Evolutionary conservation across 129 eudicot species (phyloP).

Genomic region (Helianthus tuberosus): DNA sequence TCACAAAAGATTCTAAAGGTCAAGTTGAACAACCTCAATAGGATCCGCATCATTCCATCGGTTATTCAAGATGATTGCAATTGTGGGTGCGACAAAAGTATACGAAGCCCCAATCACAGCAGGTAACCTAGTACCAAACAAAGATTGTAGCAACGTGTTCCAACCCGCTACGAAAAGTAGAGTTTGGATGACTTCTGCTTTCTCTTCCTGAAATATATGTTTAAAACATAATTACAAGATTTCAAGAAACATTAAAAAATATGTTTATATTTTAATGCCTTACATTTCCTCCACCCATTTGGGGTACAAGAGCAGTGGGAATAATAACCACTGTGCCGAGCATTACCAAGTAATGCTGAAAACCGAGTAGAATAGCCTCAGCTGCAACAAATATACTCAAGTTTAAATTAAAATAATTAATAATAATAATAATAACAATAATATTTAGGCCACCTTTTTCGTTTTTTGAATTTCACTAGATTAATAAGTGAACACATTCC

Average conservation of each 20-base stretch:
- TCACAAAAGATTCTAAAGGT: not conserved
- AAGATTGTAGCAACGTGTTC: slow-evolving; percentile 69
- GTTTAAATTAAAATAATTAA: not conserved
- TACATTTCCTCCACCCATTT: slow-evolving; percentile 87
- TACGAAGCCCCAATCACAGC: slow-evolving; percentile 74
- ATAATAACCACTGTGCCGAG: slow-evolving; percentile 71
- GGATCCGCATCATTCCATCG: slow-evolving; percentile 66
- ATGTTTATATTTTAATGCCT: slow-evolving; percentile 13
- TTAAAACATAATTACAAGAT: slow-evolving; percentile 15
- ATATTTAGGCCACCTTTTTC: not conserved
- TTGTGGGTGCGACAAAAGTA: slow-evolving; percentile 76
- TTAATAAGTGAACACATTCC: no score
- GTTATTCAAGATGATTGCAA: slow-evolving; percentile 58
- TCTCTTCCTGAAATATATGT: slow-evolving; percentile 45
- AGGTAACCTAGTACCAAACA: slow-evolving; percentile 71
- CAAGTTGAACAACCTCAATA: slow-evolving; percentile 43
- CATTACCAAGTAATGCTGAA: slow-evolving; percentile 72
- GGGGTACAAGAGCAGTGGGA: slow-evolving; percentile 83
- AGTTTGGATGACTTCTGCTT: slow-evolving; percentile 75
- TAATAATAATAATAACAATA: not conserved
- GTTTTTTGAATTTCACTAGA: not conserved
- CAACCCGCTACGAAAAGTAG: slow-evolving; percentile 71
- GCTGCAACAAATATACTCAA: slow-evolving; percentile 45
- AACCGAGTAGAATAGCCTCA: slow-evolving; percentile 73
- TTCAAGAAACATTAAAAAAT: not conserved